phyloP scores from a whole-genome alignment of 1,284 basidiomycete species.

The Mycena citricolor region DNA sequence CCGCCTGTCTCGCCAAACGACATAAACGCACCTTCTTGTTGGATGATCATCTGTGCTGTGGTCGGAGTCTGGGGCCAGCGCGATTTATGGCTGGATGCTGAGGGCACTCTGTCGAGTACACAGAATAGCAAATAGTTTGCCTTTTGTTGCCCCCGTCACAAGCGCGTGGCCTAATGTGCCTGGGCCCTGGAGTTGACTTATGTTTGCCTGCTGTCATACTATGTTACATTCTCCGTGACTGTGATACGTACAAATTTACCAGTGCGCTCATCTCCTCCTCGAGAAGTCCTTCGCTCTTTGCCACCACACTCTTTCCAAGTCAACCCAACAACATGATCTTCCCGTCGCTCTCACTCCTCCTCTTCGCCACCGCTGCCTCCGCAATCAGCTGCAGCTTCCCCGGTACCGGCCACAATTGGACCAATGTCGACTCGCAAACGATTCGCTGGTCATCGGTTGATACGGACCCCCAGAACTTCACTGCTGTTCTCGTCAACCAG shows the following conservation, averaged over 20 bases:
- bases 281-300: constrained; percentile 23
- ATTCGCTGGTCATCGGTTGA: constrained; percentile 63
- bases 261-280: constrained; percentile 22
- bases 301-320: constrained; percentile 18
- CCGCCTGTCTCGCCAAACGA: constrained; percentile 12
- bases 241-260: too few species aligned
- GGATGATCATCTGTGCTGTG: constrained; percentile 79
- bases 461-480: constrained; percentile 69
- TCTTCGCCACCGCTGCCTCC: constrained; percentile 52
- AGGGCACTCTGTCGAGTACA: constrained; percentile 40
- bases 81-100: constrained; percentile 83
- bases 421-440: constrained; percentile 52
- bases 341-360: constrained; percentile 44
- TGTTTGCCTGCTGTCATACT: constrained; percentile 3
- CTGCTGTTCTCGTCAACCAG: constrained; percentile 64
- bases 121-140: not conserved
- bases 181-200: too few species aligned
- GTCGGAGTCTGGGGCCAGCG: constrained; percentile 81
- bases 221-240: constrained; percentile 3
- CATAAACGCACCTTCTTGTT: constrained; percentile 56
- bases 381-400: constrained; percentile 66
- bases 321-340: constrained; percentile 54
- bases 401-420: constrained; percentile 52
- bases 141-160: not conserved
- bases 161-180: not conserved